Conservation (phyloP, 352 stramenopile genomes). For the Phytopythium chamaehyphon region DNA sequence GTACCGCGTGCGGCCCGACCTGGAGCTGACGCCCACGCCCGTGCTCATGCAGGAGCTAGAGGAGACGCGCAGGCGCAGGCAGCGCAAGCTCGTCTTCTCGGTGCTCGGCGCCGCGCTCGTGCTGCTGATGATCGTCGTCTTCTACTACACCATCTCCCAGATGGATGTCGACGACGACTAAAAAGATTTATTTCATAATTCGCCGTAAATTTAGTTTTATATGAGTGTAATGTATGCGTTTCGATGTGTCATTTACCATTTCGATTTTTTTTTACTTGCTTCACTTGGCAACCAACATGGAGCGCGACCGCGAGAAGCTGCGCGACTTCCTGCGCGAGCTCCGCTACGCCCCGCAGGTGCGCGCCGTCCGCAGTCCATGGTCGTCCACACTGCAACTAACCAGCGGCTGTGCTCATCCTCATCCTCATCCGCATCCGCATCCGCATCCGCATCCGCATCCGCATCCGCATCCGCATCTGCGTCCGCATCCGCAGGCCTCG, state of each 20-base stretch:
- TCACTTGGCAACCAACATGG: too few relatives aligned
- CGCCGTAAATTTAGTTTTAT: too few relatives aligned
- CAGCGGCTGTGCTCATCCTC: slow-evolving; percentile 9
- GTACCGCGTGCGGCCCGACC: slow-evolving; percentile 62
- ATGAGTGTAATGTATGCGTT: too few relatives aligned
- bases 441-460: too few relatives aligned
- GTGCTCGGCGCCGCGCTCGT: slow-evolving; percentile 58
- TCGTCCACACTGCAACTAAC: background rate
- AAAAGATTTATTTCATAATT: too few relatives aligned
- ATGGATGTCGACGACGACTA: slow-evolving; percentile 14
- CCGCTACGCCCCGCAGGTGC: slow-evolving; percentile 35
- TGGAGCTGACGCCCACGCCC: slow-evolving; percentile 60
- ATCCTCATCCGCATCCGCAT: too few relatives aligned
- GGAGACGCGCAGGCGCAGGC: slow-evolving; percentile 47
- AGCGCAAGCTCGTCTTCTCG: slow-evolving; percentile 72
- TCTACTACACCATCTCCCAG: slow-evolving; percentile 75
- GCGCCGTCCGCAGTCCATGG: background rate
- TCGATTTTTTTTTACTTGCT: too few relatives aligned
- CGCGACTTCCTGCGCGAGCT: slow-evolving; percentile 38
- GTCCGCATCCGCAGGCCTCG: too few relatives aligned
- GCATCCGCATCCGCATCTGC: too few relatives aligned
- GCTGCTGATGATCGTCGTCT: slow-evolving; percentile 70
- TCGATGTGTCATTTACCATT: too few relatives aligned
- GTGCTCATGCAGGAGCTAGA: slow-evolving; percentile 60
- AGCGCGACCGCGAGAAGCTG: slow-evolving; percentile 28